Evolutionary conservation across 2,329 filamentous ascomycete species (phyloP), one percentile per base, ranked within the genome.

Genomic region (Xylaria sp.): DNA sequence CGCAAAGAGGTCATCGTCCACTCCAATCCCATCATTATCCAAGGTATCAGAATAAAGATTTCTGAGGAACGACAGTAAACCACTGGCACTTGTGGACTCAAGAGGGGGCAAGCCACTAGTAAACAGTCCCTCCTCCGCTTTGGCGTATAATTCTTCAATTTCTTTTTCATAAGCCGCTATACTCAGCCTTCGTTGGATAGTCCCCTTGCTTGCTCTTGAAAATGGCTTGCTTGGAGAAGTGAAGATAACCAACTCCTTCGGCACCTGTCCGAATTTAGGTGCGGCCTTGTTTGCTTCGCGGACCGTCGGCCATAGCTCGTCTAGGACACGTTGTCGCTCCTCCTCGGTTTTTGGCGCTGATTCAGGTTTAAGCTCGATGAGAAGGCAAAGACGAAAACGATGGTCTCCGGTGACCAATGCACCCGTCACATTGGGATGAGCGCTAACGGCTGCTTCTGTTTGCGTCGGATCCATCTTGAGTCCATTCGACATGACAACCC

Each of bases 401-500:
- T 74, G 70, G 3, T 74, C 75, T 25, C 75, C 75, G 7, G 75
- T 73, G 1, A 75, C 69, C n/a, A 77, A 67, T 6, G 69, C 75
- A 25, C 75, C 75, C 15, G 51, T 70, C 13, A 77, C 74, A 8
- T 73, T 70, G 0, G 71, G 71, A 25, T 74, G 72, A 9, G 73
- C 63, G 0, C 80, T 79, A 10, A 81, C 81, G 0, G 74, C 77
- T 20, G 82, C 80, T 77, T 80, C 82, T 62, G 80, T 83, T n/a
- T 75, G 82, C 1, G 77, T 82, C 3, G 81, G 81, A 5, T 83
- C 81, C 65, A 80, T 80, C 63, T 78, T 83, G 4, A 81, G 80
- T 0, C 80, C 80, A 46, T 81, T 83, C 50, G 83, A 80, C 72
- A 83, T 84, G 23, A 81, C 81, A 1, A 81, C 80, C 73, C 75